Evolutionary conservation across 768 basidiomycete species (phyloP), one percentile per base, ranked within the genome.

Genomic region (Russula ochroleuca): DNA sequence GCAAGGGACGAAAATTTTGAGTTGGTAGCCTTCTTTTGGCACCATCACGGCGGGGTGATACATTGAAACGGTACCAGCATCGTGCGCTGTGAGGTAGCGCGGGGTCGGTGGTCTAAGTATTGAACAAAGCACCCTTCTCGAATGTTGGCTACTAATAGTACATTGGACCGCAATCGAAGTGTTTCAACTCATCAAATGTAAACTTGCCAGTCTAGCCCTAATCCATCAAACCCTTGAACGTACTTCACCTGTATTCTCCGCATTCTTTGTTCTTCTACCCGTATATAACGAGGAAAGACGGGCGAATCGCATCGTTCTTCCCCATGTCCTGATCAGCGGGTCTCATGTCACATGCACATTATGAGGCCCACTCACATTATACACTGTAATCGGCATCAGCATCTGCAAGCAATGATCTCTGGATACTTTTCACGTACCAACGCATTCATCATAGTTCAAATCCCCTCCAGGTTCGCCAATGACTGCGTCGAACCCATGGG

Each of bases 361-460:
- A 13, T 43, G 13, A 49, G 33, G 21, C 21, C 9, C 28, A 57
- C 63, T 63, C 53, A 69, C 69, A 47, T 54, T 60, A 45, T 70
- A 69, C 5, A 70, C 66, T 70, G 49, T 21, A 56, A 52, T 40
- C 5, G 19, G 41, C 28, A 15, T 47, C 19, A 40, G 19, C 21
- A 21, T 45, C 5, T 15, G 4, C 19, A 56, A 35, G 14, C n/a
- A 17, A 23, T 23, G 14, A 43, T 52, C 14, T 23, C 33, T 38
- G 25, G 19, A 10, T 45, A 5, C n/a, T n/a, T 58, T 13, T 17
- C 23, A 50, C 71, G 57, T 38, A 72, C 71, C 71, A 50, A 72
- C 67, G 45, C 60, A 57, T 49, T 72, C 71, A 41, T 72, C 71
- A 49, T 72, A 72, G 60, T 72, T 72, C 35, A 72, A 59, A 55